Evolutionary conservation across 768 basidiomycete species (phyloP).

Genomic region (Leccinum uliginosum): DNA sequence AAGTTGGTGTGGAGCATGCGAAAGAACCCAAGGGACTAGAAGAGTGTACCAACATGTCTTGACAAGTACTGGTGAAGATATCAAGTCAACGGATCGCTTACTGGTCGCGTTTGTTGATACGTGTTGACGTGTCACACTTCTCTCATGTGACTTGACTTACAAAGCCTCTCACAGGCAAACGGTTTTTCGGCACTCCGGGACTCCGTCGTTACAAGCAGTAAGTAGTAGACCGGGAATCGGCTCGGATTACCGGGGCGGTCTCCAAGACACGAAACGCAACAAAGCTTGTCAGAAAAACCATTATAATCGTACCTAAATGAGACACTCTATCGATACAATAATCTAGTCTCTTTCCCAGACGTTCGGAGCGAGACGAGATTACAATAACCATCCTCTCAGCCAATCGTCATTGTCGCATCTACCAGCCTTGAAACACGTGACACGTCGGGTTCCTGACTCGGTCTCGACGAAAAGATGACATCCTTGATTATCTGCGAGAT

Average conservation of each 20-base stretch:
- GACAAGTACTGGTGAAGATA: neutral
- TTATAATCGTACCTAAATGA: neutral
- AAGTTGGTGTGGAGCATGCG: conserved; percentile 36
- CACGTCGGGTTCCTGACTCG: conserved; percentile 23
- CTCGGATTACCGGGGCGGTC: neutral
- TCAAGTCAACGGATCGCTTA: conserved; percentile 3
- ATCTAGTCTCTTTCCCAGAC: neutral
- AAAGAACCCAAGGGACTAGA: conserved; percentile 28
- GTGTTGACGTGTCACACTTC: conserved; percentile 20
- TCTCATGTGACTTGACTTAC: conserved; percentile 9
- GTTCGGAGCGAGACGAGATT: neutral
- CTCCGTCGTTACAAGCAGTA: too few species aligned
- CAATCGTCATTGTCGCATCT: conserved; percentile 35
- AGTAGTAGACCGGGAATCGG: too few species aligned
- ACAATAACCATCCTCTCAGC: neutral
- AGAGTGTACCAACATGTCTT: conserved; percentile 17
- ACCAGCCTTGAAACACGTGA: conserved; percentile 28
- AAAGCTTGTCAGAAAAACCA: neutral
- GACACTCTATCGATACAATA: conserved; percentile 7
- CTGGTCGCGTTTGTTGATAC: conserved; percentile 20
- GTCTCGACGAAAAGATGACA: conserved; percentile 70
- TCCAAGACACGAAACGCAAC: neutral
- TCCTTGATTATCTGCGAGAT: conserved; percentile 94
- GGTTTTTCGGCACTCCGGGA: too few species aligned
- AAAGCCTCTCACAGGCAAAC: neutral